Evolutionary conservation across 2,329 filamentous ascomycete species (phyloP).

Genomic region (Aureobasidium vineae): DNA sequence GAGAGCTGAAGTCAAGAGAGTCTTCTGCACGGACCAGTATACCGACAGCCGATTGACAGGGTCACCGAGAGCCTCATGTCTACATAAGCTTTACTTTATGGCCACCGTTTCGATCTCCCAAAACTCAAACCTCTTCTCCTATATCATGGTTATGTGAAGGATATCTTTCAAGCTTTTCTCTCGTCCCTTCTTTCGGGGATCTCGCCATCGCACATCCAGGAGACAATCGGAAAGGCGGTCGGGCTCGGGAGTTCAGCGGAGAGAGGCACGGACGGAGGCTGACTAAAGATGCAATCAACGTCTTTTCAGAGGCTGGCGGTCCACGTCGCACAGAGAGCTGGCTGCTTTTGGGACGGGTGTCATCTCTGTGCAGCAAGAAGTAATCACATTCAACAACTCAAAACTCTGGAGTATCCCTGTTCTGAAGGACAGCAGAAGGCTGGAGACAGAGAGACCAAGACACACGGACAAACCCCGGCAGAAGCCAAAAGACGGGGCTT

Average conservation of each 20-base stretch:
- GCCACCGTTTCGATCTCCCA: background rate
- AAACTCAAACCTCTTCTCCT: background rate
- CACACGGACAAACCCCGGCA: background rate
- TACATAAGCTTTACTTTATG: background rate
- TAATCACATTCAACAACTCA: background rate
- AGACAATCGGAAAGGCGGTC: background rate
- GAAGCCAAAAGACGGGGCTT: background rate
- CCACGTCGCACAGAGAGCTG: background rate
- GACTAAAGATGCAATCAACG: constrained; percentile 25
- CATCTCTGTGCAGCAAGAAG: background rate
- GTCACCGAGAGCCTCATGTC: background rate
- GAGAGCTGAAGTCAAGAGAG: constrained; percentile 5
- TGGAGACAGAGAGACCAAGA: background rate
- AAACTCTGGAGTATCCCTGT: background rate
- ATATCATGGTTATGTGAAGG: too few relatives aligned
- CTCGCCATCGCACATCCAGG: background rate
- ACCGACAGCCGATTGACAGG: background rate
- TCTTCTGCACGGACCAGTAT: background rate
- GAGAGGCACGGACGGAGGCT: constrained; percentile 10
- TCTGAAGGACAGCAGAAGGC: background rate
- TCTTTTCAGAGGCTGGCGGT: background rate
- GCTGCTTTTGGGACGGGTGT: background rate
- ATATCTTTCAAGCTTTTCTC: background rate
- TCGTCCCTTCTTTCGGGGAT: background rate
- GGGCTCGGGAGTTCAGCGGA: constrained; percentile 1